Evolutionary conservation across 768 basidiomycete genomes (phyloP).

Genomic region (Amanita inopinata): DNA sequence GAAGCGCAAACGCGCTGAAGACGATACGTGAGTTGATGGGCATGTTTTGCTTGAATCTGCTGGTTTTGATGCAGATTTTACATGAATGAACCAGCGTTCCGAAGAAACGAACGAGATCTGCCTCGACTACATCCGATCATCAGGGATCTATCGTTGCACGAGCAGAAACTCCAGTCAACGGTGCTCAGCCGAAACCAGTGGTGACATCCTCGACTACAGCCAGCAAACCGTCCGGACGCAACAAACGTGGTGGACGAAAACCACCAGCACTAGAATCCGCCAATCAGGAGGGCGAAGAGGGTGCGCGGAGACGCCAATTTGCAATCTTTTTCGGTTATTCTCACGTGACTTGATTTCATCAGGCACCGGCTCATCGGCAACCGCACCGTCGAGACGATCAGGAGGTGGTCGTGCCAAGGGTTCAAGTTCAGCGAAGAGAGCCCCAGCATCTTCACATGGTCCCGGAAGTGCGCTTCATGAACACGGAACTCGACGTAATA

Average conservation of each 20-base stretch:
- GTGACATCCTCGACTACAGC: conserved; percentile 20
- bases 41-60: conserved; percentile 11
- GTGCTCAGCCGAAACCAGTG: not conserved
- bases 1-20: conserved; percentile 71
- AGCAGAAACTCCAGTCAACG: conserved; percentile 29
- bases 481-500: conserved; percentile 39
- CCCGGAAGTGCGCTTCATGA: conserved; percentile 29
- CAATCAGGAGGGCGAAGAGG: conserved; percentile 49
- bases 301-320: conserved; percentile 27
- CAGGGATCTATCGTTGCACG: conserved; percentile 28
- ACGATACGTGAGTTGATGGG: conserved; percentile 57
- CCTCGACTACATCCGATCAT: conserved; percentile 60
- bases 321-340: not conserved
- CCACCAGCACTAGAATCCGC: conserved; percentile 16
- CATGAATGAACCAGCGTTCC: conserved; percentile 25
- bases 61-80: conserved; percentile 10
- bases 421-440: conserved; percentile 29
- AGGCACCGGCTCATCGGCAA: conserved; percentile 10
- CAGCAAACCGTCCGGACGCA: conserved; percentile 24
- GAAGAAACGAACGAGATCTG: conserved; percentile 71
- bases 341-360: conserved; percentile 9
- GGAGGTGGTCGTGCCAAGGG: conserved; percentile 31
- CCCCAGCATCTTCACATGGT: conserved; percentile 25
- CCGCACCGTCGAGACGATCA: conserved; percentile 26
- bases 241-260: conserved; percentile 39